These are phyloP conservation scores for Metarhizium guizhouense DNA, from an alignment of 2,329 filamentous ascomycete genomes.

Conservation along the genomic window DNA sequence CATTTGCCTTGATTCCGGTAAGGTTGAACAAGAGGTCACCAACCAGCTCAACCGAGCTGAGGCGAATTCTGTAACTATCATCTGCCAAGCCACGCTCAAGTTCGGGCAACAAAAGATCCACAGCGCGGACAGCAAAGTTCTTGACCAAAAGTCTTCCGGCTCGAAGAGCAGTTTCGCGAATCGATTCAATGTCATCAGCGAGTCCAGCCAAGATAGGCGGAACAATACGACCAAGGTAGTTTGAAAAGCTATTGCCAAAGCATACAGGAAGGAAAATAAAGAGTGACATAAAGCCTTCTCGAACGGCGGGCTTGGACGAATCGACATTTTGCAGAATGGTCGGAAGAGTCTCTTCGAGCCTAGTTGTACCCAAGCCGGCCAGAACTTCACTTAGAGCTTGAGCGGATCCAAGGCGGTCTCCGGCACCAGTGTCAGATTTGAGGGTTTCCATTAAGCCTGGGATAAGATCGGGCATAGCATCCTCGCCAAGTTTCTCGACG, in stretches of 20 bases:
- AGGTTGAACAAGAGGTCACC: slow-evolving; percentile 97
- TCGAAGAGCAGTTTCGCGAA: slow-evolving; percentile 90
- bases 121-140: slow-evolving; percentile 92
- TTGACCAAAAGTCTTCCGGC: slow-evolving; percentile 93
- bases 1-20: slow-evolving; percentile 78
- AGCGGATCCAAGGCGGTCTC: slow-evolving; percentile 89
- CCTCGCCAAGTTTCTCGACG: slow-evolving; percentile 97
- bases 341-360: slow-evolving; percentile 89
- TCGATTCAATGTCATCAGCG: slow-evolving; percentile 92
- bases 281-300: slow-evolving; percentile 98
- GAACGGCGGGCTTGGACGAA: slow-evolving; percentile 79
- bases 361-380: slow-evolving; percentile 83
- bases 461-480: slow-evolving; percentile 92
- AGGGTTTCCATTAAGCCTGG: slow-evolving; percentile 96
- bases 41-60: slow-evolving; percentile 95
- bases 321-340: slow-evolving; percentile 95
- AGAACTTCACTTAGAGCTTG: slow-evolving; percentile 95
- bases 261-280: slow-evolving; percentile 99
- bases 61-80: slow-evolving; percentile 92
- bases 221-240: slow-evolving; percentile 91
- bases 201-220: slow-evolving; percentile 89
- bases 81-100: slow-evolving; percentile 95
- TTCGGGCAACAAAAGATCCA: slow-evolving; percentile 88
- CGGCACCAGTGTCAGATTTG: slow-evolving; percentile 93
- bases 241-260: slow-evolving; percentile 97